Evolutionary conservation across 2,329 filamentous ascomycete species (phyloP).

Genomic region (Cordyceps militaris): DNA sequence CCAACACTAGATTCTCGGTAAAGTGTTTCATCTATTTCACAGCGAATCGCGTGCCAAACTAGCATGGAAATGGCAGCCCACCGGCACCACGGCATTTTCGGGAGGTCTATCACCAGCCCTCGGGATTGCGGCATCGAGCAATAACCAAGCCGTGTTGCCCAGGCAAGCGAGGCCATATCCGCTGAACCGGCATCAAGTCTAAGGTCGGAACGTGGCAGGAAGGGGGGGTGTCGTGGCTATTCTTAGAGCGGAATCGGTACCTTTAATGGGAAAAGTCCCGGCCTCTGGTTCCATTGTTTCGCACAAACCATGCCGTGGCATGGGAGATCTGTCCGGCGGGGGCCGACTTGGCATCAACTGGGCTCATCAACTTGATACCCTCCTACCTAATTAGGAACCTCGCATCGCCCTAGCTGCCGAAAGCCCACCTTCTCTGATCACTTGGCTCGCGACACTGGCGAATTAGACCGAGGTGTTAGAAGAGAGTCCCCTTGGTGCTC

Average conservation of each 20-base stretch:
- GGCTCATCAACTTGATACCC: neutral
- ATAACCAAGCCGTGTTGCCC: neutral
- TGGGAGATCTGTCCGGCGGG: neutral
- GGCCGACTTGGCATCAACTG: slow-evolving; percentile 1
- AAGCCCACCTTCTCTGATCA: neutral
- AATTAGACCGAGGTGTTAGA: neutral
- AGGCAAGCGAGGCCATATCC: neutral
- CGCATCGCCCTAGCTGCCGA: neutral
- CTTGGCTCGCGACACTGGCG: neutral
- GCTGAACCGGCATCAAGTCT: neutral
- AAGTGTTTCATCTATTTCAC: neutral
- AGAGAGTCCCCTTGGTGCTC: neutral
- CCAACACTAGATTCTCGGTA: neutral
- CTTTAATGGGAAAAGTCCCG: neutral
- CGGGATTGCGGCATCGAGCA: slow-evolving; percentile 1
- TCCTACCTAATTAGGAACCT: slow-evolving; percentile 1
- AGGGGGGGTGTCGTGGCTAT: neutral
- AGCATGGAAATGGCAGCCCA: neutral
- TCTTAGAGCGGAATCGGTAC: neutral
- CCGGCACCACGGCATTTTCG: neutral
- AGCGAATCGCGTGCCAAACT: neutral
- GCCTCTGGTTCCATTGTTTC: neutral
- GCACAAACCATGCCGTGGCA: neutral
- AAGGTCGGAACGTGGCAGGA: neutral
- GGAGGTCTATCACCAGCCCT: neutral